Base-by-base conservation (phyloP, 306 rosid genomes). In the Geum urbanum region DNA sequence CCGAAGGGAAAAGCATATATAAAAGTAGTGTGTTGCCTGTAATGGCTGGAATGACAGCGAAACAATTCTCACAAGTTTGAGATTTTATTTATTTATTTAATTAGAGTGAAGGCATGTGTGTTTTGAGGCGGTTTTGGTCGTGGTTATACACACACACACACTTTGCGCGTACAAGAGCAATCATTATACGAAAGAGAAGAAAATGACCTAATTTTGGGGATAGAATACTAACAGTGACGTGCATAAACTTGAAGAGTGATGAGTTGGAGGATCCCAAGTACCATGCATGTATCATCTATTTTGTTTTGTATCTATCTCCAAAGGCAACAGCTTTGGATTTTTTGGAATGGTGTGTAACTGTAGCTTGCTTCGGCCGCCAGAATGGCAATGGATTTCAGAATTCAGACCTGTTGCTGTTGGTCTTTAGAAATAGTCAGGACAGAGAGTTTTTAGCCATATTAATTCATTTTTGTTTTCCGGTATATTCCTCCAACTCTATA, bases 41-140 rank as follows among this genome's bases (percentile, higher is more conserved):
- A 72, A 79, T 79, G 53, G 8, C 2, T 46, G 47, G 51, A 81
- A 69, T 77, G 88, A 79, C 92, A 85, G 84, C 76, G 19, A 20
- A 20, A 67, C 16, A 27, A 61, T 27, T 27, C 32, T 27, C 32
- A 27, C 2, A 27, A 27, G 32, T 27, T 27, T n/a, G n/a, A 2
- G 2, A 27, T 27, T 27, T 27, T 27, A 27, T 1, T 27, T 27
- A 27, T 27, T 27, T 27, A 27, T 27, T 27, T 27, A n/a, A n/a
- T n/a, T n/a, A n/a, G n/a, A n/a, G n/a, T n/a, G n/a, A n/a, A n/a
- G n/a, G n/a, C n/a, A n/a, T n/a, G n/a, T n/a, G n/a, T n/a, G n/a
- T n/a, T n/a, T n/a, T n/a, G n/a, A n/a, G n/a, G n/a, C n/a, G 63
- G 41, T 10, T 48, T 22, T 39, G 32, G 43, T 63, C 35, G 22